phyloP scores from a whole-genome alignment of 225 moss, liverwort and hornwort species.

The Neckera pumila region DNA sequence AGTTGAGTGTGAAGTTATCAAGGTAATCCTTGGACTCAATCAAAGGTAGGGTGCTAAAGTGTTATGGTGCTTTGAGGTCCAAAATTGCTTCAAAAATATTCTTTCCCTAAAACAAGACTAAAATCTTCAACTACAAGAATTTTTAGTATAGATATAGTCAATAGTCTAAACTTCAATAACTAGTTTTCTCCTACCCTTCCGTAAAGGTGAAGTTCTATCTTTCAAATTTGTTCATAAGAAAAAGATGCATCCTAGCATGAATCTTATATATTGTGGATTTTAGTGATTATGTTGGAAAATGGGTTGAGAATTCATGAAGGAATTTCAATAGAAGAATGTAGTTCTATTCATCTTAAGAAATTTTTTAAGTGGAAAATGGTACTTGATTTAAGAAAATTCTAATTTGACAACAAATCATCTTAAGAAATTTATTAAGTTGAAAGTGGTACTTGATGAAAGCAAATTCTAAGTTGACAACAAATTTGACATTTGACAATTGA shows the following conservation, averaged over 20 bases:
- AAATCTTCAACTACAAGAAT: neutral
- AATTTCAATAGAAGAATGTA: neutral
- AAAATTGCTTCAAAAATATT: neutral
- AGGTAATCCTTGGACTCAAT: neutral
- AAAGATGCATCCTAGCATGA: accelerated
- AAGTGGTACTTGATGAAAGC: neutral
- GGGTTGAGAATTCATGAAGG: neutral
- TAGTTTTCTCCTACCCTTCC: neutral
- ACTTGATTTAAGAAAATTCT: neutral
- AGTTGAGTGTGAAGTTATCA: neutral
- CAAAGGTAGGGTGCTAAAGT: neutral
- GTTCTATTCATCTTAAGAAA: neutral
- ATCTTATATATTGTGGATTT: neutral
- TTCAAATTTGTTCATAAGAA: neutral
- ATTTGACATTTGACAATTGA: neutral
- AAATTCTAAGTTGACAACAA: neutral
- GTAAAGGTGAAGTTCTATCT: neutral
- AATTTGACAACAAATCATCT: no score
- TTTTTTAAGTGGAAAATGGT: neutral
- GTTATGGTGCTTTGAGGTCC: neutral
- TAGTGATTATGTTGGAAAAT: neutral
- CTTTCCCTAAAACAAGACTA: neutral
- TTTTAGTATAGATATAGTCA: accelerated
- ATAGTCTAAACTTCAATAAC: neutral
- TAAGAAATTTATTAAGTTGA: no score